Evolutionary conservation across 2,329 filamentous ascomycete genomes (phyloP), one percentile per base, ranked within the genome.

Genomic region (Penicillium sp.): DNA sequence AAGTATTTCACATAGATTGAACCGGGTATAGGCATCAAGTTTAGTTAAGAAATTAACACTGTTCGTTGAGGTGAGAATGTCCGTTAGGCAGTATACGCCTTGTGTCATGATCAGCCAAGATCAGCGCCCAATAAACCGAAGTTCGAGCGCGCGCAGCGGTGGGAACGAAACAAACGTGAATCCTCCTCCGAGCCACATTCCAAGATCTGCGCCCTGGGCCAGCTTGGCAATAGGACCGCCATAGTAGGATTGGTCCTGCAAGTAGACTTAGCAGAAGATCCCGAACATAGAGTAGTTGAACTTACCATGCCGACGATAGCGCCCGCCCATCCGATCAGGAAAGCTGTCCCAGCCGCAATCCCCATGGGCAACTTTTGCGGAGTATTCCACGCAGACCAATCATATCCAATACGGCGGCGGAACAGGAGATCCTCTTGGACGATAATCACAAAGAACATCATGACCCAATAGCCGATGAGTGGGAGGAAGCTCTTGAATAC

Each of bases 381-480:
- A 42, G 68, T 62, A 44, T 72, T 66, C 72, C 74, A 77, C 1
- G 58, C 60, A 9, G 65, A 53, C 72, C 73, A 75, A 54, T 74
- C 68, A 53, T 70, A 75, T 1, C 58, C 59, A 37, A 53, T 60
- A n/a, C 57, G 53, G 24, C 69, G 60, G 18, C 69, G 66, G 60
- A 77, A 77, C 5, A 76, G 54, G 13, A 73, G 10, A 38, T 75
- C 67, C 53, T 76, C 70, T 49, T 75, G 65, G 2, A 74, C 41
- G 5, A 70, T 61, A 38, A 76, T 72, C 31, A 67, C 66, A 42
- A 75, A 57, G 66, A 69, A 76, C 32, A 72, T 70, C 18, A 67
- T 61, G 7, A 72, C 58, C 74, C 74, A 77, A 52, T 77, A 76
- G 4, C 72, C 71, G 56, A 77, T 76, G 15, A 77, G 52, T 6